Evolutionary conservation across 2,329 filamentous ascomycete species (phyloP), one percentile per base, ranked within the genome.

Genomic region (Hypoxylon sp.): DNA sequence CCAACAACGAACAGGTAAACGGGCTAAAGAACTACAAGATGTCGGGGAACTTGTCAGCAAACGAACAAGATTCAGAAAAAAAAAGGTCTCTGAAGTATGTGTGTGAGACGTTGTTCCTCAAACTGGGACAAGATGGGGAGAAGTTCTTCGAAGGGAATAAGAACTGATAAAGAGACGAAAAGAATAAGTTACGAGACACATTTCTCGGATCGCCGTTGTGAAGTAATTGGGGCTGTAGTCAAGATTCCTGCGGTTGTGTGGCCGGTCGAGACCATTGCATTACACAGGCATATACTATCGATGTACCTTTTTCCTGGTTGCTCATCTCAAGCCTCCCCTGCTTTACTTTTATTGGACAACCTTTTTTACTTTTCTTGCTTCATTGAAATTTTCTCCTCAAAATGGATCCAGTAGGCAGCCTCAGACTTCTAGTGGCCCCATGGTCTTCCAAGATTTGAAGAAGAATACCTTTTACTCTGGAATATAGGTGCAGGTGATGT

Each of bases 81-180:
- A 34, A 36, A 56, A 59, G 48, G 63, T 63, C 63, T 67, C 63
- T 72, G 53, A 63, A 60, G 43, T 62, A 61, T 60, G 67, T 63
- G 63, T 67, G 63, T 78, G 76, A 78, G 74, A 78, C 76, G 76
- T 60, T 77, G 75, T 75, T 76, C 73, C 74, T 75, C 65, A 75
- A 67, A 56, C 70, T 74, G 63, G 70, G 68, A 68, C 62, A 72
- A 56, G 56, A 63, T 63, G 65, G 63, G 58, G 65, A 66, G 66
- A 69, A 70, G 60, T 66, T 68, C 64, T 72, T 71, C 67, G 71
- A 74, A 72, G 70, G 72, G 70, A 59, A 73, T 60, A 68, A 59
- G 59, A 69, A 67, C 63, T 72, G 70, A 73, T 74, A 73, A 76
- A 75, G 73, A 71, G 65, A 64, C 68, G 71, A 63, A 64, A 71